Base-by-base conservation (phyloP, 306 rosid genomes). In the Citrullus colocynthis region DNA sequence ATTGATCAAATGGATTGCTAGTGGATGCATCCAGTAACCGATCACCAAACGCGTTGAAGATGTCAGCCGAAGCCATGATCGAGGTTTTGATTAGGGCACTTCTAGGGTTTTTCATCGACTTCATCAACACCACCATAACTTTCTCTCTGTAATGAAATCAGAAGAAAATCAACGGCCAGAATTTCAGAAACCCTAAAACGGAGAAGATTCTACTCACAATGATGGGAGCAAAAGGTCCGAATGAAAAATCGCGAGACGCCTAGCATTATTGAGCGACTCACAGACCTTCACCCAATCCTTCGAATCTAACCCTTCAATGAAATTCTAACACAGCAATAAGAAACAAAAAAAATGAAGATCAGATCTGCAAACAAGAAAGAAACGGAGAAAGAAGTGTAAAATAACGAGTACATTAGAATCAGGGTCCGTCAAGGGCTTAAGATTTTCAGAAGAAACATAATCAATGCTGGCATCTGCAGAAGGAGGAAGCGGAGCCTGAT, bases 51-150 rank as follows among this genome's bases (percentile, higher is more conserved):
- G 95, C 85, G 1, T 62, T 84, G 86, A 95, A 90, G 80, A 95
- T 80, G 78, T 92, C 98, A 56, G 91, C 84, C 28, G 97, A 84
- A 57, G 97, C 91, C 98, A 95, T 92, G 49, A 95, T 89, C n/a
- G 97, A 93, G 78, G 98, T 95, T 86, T 95, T 95, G 88, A 87
- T 82, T 28, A 95, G 54, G 78, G 98, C 97, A 81, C 98, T 95
- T 55, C 97, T 87, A 24, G 98, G 98, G 74, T 92, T 95, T 84
- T 87, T 95, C 97, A 95, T 90, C 21, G 96, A 82, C 87, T 90
- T 95, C 13, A 88, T 86, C 88, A 92, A 57, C 61, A 92, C 91
- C 88, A 64, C 60, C 86, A 87, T 61, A 71, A 87, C 78, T 78
- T 88, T 92, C 7, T 84, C 97, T 82, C 98, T 95, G 84, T 2